Percentiles rank a stretch among this genome's conserved stretches.
phyloP scores from a whole-genome alignment of 169 alveolate genomes.

The Plasmodium coatneyi region DNA sequence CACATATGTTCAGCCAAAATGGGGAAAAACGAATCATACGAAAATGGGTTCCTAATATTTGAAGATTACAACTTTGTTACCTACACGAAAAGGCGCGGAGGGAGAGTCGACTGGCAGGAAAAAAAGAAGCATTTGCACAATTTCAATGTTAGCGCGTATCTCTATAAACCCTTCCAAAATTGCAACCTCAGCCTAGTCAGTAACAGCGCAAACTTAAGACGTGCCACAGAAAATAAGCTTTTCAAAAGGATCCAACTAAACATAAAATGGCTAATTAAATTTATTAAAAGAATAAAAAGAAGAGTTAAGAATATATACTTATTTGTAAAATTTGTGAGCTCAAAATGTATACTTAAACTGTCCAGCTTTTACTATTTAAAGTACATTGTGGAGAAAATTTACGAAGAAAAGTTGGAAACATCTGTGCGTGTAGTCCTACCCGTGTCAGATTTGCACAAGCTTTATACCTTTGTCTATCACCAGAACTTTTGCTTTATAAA shows the following conservation, averaged over 20 bases:
- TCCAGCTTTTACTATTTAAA: constrained; percentile 62
- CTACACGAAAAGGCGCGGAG: constrained; percentile 27
- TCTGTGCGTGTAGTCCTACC: constrained; percentile 67
- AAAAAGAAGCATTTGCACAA: constrained; percentile 11
- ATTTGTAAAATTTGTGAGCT: constrained; percentile 52
- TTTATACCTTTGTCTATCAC: constrained; percentile 55
- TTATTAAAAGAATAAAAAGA: constrained; percentile 16
- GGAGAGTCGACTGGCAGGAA: constrained; percentile 1
- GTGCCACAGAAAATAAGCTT: constrained; percentile 25
- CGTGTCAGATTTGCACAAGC: constrained; percentile 46
- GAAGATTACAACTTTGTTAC: constrained; percentile 58
- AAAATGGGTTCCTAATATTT: constrained; percentile 49
- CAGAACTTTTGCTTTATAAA: constrained; percentile 41
- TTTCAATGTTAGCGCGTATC: constrained; percentile 6
- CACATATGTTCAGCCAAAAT: constrained; percentile 9
- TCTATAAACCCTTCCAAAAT: constrained; percentile 3
- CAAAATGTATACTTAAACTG: constrained; percentile 62
- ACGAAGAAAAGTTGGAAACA: constrained; percentile 33
- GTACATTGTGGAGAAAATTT: constrained; percentile 47
- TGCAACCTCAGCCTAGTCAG: constrained; percentile 16
- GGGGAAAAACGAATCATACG: constrained; percentile 6
- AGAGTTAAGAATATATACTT: constrained; percentile 37
- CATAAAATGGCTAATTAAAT: constrained; percentile 33
- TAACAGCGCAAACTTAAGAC: constrained; percentile 3
- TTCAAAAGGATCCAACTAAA: constrained; percentile 22